These are phyloP conservation scores for Miscanthus sacchariflorus DNA, from an alignment of 202 grass and related monocot species.

Conservation along the genomic window DNA sequence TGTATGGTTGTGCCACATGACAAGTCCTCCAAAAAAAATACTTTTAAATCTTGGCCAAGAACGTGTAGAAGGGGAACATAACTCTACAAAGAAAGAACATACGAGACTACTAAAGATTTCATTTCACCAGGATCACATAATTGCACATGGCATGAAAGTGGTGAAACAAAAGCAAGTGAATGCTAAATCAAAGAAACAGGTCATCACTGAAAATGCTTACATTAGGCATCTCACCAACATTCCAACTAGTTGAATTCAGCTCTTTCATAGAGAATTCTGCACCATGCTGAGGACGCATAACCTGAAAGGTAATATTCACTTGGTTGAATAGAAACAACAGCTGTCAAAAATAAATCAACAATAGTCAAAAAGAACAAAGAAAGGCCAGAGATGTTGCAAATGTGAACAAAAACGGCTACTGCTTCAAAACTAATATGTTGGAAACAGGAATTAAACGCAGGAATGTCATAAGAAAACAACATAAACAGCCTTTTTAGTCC, in stretches of 20 bases:
- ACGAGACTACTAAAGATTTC: not conserved
- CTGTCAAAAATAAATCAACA: slow-evolving; percentile 4
- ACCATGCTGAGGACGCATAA: slow-evolving; percentile 75
- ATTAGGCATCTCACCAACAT: slow-evolving; percentile 70
- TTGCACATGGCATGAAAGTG: not conserved
- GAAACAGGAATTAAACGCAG: not conserved
- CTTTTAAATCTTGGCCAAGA: slow-evolving; percentile 10
- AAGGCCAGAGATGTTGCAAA: not conserved
- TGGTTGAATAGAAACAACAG: not conserved
- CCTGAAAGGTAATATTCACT: slow-evolving; percentile 50
- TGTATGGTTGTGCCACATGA: not conserved
- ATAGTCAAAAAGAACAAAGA: not conserved
- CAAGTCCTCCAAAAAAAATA: not conserved
- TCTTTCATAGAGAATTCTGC: slow-evolving; percentile 70
- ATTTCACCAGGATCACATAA: not conserved
- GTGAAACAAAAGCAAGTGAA: not conserved
- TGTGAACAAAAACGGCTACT: slow-evolving; percentile 7
- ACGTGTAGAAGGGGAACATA: not conserved
- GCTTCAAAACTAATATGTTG: not conserved
- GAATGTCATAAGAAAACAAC: not conserved
- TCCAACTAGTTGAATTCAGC: slow-evolving; percentile 80
- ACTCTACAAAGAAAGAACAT: not conserved
- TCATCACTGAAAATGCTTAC: slow-evolving; percentile 48
- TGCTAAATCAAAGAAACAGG: not conserved
- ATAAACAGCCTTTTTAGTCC: too few relatives aligned